These are phyloP conservation scores for Voacanga thouarsii DNA, from an alignment of 257 asterid genomes.

Conservation along the genomic window DNA sequence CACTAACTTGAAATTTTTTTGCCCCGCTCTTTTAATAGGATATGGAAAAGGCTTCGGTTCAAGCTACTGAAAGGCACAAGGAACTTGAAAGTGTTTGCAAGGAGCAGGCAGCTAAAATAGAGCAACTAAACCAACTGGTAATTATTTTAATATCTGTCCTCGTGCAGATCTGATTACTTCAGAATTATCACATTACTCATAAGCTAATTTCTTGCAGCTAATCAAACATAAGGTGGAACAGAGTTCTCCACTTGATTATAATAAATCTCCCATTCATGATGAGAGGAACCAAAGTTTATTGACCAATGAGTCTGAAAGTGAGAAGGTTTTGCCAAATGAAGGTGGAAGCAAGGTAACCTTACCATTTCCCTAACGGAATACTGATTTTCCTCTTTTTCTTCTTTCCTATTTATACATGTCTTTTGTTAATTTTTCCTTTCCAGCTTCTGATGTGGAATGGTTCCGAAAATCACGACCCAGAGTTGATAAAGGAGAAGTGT, in stretches of 20 bases:
- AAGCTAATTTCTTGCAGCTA: constrained; percentile 46
- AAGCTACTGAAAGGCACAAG: constrained; percentile 47
- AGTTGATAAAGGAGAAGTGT: constrained; percentile 48
- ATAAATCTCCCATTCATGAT: constrained; percentile 26
- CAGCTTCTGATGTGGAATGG: constrained; percentile 64
- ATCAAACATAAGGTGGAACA: constrained; percentile 44
- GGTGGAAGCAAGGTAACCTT: constrained; percentile 20
- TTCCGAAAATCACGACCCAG: constrained; percentile 41
- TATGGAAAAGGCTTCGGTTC: constrained; percentile 39
- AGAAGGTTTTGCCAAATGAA: constrained; percentile 1
- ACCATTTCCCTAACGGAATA: not conserved
- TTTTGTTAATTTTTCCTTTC: constrained; percentile 10
- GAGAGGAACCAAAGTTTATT: not conserved
- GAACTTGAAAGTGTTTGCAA: constrained; percentile 63
- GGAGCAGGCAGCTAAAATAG: constrained; percentile 79
- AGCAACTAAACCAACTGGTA: constrained; percentile 70
- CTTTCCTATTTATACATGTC: not conserved
- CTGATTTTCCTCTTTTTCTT: not conserved
- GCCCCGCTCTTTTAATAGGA: not conserved
- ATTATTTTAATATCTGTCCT: not conserved
- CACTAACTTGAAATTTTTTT: not conserved
- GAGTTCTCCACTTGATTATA: constrained; percentile 22
- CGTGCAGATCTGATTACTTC: constrained; percentile 5
- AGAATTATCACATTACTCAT: constrained; percentile 9
- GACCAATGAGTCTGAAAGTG: constrained; percentile 4